These are phyloP conservation scores for Lizonia empirigonia DNA, from an alignment of 2,329 filamentous ascomycete species.

Conservation along the genomic window DNA sequence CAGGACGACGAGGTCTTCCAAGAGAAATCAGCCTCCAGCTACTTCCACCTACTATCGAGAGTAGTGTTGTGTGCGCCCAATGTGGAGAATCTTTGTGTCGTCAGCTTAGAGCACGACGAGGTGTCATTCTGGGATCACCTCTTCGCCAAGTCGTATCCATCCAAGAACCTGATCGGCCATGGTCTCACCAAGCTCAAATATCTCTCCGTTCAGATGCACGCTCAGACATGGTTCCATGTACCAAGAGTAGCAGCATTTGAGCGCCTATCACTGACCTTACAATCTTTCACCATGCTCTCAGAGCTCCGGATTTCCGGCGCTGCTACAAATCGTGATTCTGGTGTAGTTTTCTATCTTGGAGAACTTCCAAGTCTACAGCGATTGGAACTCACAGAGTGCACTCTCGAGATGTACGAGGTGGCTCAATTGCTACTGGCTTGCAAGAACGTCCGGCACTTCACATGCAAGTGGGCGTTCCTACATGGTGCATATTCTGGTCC, in stretches of 20 bases:
- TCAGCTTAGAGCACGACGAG: constrained; percentile 27
- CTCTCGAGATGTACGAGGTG: constrained; percentile 17
- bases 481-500: background rate
- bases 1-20: constrained; percentile 10
- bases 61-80: constrained; percentile 26
- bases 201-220: constrained; percentile 28
- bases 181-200: constrained; percentile 22
- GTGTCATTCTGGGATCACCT: constrained; percentile 33
- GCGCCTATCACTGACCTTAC: constrained; percentile 15
- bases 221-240: background rate
- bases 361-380: constrained; percentile 21
- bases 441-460: constrained; percentile 25
- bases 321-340: background rate
- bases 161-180: background rate
- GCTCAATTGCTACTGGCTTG: constrained; percentile 17
- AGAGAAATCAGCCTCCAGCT: constrained; percentile 14
- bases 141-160: background rate
- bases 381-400: constrained; percentile 30
- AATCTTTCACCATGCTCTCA: constrained; percentile 15
- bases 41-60: constrained; percentile 28
- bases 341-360: background rate
- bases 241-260: constrained; percentile 2
- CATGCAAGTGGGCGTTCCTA: constrained; percentile 28
- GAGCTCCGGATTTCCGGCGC: constrained; percentile 24
- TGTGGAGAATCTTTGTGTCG: constrained; percentile 28